Base-by-base conservation (phyloP, 2,329 filamentous ascomycete species). In the Metarhizium brunneum region DNA sequence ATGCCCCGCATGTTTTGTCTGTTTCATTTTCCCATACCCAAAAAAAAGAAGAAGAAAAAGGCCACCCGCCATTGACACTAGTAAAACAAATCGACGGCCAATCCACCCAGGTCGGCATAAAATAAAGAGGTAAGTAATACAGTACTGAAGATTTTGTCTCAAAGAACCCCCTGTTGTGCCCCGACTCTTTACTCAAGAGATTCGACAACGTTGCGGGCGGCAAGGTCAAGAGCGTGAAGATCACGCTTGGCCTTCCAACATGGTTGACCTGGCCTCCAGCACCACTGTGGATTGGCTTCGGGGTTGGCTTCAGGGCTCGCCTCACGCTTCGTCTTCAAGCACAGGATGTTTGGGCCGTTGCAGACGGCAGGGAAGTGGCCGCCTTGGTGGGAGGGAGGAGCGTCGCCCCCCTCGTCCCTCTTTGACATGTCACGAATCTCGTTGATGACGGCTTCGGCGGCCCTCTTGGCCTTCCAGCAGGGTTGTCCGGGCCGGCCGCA, bases 221-320 rank as follows among this genome's bases (percentile, higher is more conserved):
- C 66, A 6, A 57, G 47, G 49, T 62, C 57, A 47, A 69, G 61
- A 16, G 61, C 62, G 6, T 61, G 53, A 35, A 70, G 55, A 42
- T 66, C 65, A 48, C 73, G 70, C 62, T 69, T 68, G 56, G 70
- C 73, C 59, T 66, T 70, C 69, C 69, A 70, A 71, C 77, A 79
- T 20, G 68, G 60, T 60, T 73, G 65, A 56, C 69, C 68, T 20
- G 60, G 57, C 30, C 56, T 58, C 13, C 42, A 56, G 61, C 68
- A 69, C 62, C 62, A 64, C 8, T 53, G 60, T 50, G 32, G 32
- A 7, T 1, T 11, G 32, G 32, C 32, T 35, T 61, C 52, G 4
- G 54, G 20, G 53, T 69, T 65, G 61, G 48, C 6, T 6, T 50
- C 48, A 11, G 30, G 30, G 30, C 66, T 66, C 62, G 70, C 68